Evolutionary conservation across 2,329 filamentous ascomycete species (phyloP), one percentile per base, ranked within the genome.

Genomic region (Grosmannia penicillata): DNA sequence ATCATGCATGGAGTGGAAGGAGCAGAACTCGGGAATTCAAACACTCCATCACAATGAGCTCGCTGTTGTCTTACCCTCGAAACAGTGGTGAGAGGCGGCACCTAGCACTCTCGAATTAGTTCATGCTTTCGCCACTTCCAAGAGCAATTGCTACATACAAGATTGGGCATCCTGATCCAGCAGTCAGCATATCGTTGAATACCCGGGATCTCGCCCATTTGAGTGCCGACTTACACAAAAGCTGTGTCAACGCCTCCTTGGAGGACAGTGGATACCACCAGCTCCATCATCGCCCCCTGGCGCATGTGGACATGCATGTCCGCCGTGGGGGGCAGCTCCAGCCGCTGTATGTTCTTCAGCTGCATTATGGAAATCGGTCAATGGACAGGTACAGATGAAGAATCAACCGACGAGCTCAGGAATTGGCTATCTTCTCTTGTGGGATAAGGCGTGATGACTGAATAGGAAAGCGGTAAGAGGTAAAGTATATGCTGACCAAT

Each of bases 271-370:
- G 66, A 66, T 32, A 59, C 60, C 18, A 71, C 68, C 25, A 66
- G 50, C 42, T 74, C 62, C 68, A 78, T 75, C 64, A 76, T 70
- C 42, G 69, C 62, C 17, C 70, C 78, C 55, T 83, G 73, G 23
- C 79, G 72, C 48, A 84, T 62, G 56, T 84, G 79, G 49, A 83
- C 78, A 49, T 78, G 75, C 58, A 80, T 73, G 56, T 82, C 77
- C 37, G 76, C 76, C 44, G 74, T 63, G 18, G 76, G 66, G 36
- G 75, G 73, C 49, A 82, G 64, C 60, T 74, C 66, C 31, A 54
- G 51, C 25, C 44, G 50, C 42, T 55, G 29, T 5, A 40, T 27
- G 4, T 40, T 49, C 37, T 51, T 47, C 32, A 58, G 49, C 39
- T 49, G 43, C 54, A 57, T 56, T 9, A 33, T 43, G 48, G 14